Evolutionary conservation across 305 asterid genomes (phyloP).

Genomic region (Rubia peregrina): DNA sequence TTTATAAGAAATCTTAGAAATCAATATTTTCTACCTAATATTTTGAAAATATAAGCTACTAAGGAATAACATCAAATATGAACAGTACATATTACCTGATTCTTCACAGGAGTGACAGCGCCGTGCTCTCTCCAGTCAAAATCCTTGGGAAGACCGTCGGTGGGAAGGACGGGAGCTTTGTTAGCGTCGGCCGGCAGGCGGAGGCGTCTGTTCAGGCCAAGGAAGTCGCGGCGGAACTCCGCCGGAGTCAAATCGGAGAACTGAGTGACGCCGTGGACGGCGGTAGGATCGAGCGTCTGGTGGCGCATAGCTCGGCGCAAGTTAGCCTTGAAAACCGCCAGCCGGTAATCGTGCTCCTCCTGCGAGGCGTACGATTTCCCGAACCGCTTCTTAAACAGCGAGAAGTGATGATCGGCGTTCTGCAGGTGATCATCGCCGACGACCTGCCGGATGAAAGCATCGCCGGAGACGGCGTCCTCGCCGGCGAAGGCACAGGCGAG

Average conservation of each 20-base stretch:
- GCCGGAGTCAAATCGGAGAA: constrained; percentile 77
- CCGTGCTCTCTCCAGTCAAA: constrained; percentile 91
- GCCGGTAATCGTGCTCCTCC: constrained; percentile 69
- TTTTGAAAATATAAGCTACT: too few relatives aligned
- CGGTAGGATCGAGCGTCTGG: constrained; percentile 79
- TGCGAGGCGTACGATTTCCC: constrained; percentile 49
- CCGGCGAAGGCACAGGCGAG: constrained; percentile 18
- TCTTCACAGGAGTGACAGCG: constrained; percentile 70
- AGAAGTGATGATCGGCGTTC: constrained; percentile 61
- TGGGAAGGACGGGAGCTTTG: constrained; percentile 77
- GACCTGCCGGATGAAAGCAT: constrained; percentile 60
- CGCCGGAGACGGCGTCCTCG: constrained; percentile 24
- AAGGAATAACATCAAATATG: too few relatives aligned
- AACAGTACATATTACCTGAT: constrained; percentile 62
- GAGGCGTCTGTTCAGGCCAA: constrained; percentile 60
- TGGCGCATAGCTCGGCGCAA: constrained; percentile 65
- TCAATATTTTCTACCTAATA: too few relatives aligned
- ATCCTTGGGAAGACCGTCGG: constrained; percentile 57
- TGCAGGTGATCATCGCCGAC: constrained; percentile 41
- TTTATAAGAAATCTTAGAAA: too few relatives aligned
- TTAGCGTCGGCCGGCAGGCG: constrained; percentile 62
- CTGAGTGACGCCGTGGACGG: constrained; percentile 83
- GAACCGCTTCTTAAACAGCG: constrained; percentile 54
- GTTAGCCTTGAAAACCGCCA: constrained; percentile 70
- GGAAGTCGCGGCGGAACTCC: constrained; percentile 55